Conservation (phyloP, 257 asterid species). For the Sherardia arvensis region DNA sequence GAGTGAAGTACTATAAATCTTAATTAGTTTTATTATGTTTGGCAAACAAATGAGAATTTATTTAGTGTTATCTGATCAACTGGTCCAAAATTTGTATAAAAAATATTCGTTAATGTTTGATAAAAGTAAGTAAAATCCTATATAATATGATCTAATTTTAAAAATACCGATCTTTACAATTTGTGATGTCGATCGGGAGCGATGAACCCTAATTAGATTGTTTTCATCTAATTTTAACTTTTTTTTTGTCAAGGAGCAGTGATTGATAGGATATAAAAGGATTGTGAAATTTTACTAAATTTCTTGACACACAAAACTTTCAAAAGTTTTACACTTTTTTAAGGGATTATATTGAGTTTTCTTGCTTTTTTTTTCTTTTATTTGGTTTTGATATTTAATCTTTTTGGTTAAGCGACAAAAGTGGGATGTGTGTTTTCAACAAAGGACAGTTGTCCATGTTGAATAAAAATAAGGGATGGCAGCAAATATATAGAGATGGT, state of each 20-base stretch:
- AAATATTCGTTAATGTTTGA: too few species aligned
- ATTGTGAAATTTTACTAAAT: neutral
- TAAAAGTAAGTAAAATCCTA: too few species aligned
- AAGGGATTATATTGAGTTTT: neutral
- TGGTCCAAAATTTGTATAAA: too few species aligned
- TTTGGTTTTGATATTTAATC: conserved; percentile 3
- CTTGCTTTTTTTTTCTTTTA: neutral
- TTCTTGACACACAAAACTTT: neutral
- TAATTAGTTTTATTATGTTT: neutral
- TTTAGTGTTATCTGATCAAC: neutral
- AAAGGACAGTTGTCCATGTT: conserved; percentile 70
- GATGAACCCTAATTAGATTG: too few species aligned
- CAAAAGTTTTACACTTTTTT: neutral
- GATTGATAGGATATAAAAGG: conserved; percentile 4
- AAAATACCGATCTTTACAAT: too few species aligned
- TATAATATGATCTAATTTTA: too few species aligned
- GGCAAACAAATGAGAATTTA: conserved; percentile 8
- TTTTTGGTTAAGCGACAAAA: conserved; percentile 27
- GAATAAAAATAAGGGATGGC: conserved; percentile 22
- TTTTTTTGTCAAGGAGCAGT: neutral
- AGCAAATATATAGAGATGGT: conserved; percentile 30
- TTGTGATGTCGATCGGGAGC: too few species aligned
- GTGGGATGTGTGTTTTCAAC: conserved; percentile 48
- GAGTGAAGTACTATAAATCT: conserved; percentile 22
- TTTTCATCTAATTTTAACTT: too few species aligned